Evolutionary conservation across 1,284 basidiomycete species (phyloP).

Genomic region (Mycosarcoma mackinlayi): DNA sequence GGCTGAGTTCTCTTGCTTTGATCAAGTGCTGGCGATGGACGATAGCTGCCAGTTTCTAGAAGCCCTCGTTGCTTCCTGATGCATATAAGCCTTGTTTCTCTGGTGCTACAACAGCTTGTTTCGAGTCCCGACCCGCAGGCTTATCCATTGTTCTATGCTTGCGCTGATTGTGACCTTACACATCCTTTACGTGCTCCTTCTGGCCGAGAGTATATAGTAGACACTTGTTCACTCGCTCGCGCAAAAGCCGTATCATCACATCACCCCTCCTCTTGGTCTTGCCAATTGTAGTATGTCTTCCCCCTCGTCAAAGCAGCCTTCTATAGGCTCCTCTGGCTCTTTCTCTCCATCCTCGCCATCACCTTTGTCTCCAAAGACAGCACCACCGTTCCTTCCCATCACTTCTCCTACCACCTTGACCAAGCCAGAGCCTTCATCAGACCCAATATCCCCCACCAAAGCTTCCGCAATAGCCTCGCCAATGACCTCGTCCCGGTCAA

Average conservation of each 20-base stretch:
- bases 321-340: too few species aligned
- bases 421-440: neutral
- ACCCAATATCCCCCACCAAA: neutral
- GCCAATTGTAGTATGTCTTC: too few species aligned
- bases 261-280: too few species aligned
- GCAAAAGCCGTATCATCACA: too few species aligned
- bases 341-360: too few species aligned
- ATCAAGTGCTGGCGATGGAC: neutral
- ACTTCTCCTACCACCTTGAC: neutral
- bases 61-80: neutral
- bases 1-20: neutral
- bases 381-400: constrained; percentile 6
- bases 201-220: constrained; percentile 1
- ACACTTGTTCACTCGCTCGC: too few species aligned
- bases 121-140: constrained; percentile 40
- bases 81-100: constrained; percentile 6
- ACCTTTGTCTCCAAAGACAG: neutral
- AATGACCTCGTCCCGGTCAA: neutral
- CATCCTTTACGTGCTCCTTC: neutral
- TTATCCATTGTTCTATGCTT: neutral
- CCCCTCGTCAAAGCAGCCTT: too few species aligned
- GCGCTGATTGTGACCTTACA: too few species aligned
- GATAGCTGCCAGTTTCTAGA: neutral
- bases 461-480: neutral
- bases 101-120: neutral